phyloP scores from a whole-genome alignment of 148 eudicot species.

The Rhododendron williamsianum region DNA sequence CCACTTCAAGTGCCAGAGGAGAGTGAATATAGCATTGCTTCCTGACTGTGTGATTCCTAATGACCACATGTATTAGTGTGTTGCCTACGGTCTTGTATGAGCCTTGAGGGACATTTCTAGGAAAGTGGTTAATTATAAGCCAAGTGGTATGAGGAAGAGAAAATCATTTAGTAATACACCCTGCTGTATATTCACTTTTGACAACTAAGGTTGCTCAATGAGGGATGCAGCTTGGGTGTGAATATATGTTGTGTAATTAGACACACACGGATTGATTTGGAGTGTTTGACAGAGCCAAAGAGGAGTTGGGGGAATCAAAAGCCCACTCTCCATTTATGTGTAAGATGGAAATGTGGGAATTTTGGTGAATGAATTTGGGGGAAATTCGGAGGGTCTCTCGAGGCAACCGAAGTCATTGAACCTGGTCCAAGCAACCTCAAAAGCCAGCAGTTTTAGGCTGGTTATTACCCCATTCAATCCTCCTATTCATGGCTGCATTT shows the following conservation, averaged over 20 bases:
- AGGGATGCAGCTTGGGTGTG: background rate
- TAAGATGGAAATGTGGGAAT: too few relatives aligned
- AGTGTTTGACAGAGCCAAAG: too few relatives aligned
- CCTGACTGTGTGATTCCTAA: background rate
- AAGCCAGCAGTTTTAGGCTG: too few relatives aligned
- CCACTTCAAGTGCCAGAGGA: background rate
- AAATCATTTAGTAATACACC: background rate
- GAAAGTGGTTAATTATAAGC: background rate
- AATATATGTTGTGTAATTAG: background rate
- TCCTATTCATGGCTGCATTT: too few relatives aligned
- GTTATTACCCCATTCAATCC: too few relatives aligned
- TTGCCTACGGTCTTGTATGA: background rate
- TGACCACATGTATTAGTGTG: background rate
- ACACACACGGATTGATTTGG: too few relatives aligned
- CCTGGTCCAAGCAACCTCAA: too few relatives aligned
- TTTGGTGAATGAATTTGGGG: too few relatives aligned
- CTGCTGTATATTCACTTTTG: background rate
- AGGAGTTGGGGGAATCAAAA: too few relatives aligned
- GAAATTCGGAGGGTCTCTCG: too few relatives aligned
- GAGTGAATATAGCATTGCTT: background rate
- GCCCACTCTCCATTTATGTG: too few relatives aligned
- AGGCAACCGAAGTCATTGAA: too few relatives aligned
- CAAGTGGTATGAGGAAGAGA: background rate
- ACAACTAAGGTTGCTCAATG: background rate
- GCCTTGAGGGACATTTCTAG: background rate